phyloP scores from a whole-genome alignment of 495 filamentous ascomycete genomes.

The Neohortaea acidophila region DNA sequence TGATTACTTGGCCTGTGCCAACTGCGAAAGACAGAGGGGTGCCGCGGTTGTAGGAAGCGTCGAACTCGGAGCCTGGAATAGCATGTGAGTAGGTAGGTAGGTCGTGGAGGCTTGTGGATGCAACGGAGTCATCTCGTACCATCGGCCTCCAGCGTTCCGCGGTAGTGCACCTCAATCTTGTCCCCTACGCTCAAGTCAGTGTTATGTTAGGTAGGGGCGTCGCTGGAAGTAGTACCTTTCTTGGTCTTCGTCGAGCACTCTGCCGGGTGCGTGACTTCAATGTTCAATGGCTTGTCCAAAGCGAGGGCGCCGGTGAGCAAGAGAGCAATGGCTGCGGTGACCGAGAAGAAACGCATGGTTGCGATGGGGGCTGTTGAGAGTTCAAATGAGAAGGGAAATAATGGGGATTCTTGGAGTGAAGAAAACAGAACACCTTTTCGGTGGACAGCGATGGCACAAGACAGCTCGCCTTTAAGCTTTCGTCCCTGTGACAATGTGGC shows the following conservation, averaged over 20 bases:
- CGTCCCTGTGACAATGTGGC: too few relatives aligned
- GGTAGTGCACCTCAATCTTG: slow-evolving; percentile 32
- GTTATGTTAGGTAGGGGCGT: neutral
- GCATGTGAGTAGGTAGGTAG: neutral
- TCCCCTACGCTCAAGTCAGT: too few relatives aligned
- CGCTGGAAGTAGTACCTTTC: slow-evolving; percentile 5
- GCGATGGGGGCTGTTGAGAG: too few relatives aligned
- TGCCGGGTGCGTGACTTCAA: slow-evolving; percentile 21
- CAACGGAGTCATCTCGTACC: slow-evolving; percentile 14
- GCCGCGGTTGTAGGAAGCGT: slow-evolving; percentile 32
- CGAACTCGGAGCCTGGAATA: slow-evolving; percentile 21
- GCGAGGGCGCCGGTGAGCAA: slow-evolving; percentile 16
- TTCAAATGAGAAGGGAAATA: too few relatives aligned
- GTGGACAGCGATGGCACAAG: too few relatives aligned
- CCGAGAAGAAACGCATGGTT: slow-evolving; percentile 18
- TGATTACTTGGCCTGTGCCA: slow-evolving; percentile 33
- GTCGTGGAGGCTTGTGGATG: neutral
- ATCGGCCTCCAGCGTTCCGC: slow-evolving; percentile 29
- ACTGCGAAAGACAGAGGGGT: slow-evolving; percentile 28
- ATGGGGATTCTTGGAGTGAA: too few relatives aligned
- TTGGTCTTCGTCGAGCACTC: slow-evolving; percentile 29
- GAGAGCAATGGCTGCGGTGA: slow-evolving; percentile 18
- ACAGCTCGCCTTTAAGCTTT: too few relatives aligned
- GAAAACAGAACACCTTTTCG: too few relatives aligned
- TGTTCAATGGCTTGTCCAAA: slow-evolving; percentile 27